phyloP scores from a whole-genome alignment of 257 asterid genomes.

The Salvia rosmarinus region DNA sequence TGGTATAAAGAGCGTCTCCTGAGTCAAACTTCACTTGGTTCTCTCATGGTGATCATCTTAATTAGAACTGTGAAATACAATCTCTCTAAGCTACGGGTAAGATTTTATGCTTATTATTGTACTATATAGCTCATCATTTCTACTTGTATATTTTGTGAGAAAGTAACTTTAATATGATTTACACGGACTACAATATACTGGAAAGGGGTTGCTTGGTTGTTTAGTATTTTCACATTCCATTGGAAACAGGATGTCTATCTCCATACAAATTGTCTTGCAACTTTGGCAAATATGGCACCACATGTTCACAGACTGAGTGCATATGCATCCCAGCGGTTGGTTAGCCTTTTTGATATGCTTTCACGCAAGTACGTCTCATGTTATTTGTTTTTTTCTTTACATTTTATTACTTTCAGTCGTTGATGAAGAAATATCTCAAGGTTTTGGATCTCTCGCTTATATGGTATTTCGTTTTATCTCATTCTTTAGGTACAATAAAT shows the following conservation, averaged over 20 bases:
- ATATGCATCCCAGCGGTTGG: conserved; percentile 92
- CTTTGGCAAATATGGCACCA: conserved; percentile 98
- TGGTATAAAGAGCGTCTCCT: conserved; percentile 64
- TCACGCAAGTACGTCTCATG: conserved; percentile 83
- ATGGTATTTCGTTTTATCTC: conserved; percentile 24
- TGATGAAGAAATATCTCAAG: neutral
- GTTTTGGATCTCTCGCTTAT: conserved; percentile 21
- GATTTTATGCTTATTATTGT: conserved; percentile 19
- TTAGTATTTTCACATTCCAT: conserved; percentile 33
- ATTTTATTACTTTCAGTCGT: conserved; percentile 19
- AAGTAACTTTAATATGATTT: neutral
- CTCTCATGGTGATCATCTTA: conserved; percentile 88
- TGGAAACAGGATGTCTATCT: conserved; percentile 89
- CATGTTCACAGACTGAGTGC: conserved; percentile 89
- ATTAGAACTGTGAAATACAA: conserved; percentile 78
- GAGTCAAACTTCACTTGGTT: conserved; percentile 59
- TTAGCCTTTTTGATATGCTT: conserved; percentile 97
- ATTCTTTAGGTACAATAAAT: conserved; percentile 78
- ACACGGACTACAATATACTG: neutral
- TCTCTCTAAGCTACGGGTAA: conserved; percentile 79
- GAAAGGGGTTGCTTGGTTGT: conserved; percentile 14
- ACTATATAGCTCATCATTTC: neutral
- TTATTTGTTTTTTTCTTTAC: conserved; percentile 2
- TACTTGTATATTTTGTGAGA: neutral
- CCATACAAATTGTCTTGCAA: conserved; percentile 95